These are phyloP conservation scores for Beauveria medogensis DNA, from an alignment of 2,329 filamentous ascomycete species.

Conservation along the genomic window DNA sequence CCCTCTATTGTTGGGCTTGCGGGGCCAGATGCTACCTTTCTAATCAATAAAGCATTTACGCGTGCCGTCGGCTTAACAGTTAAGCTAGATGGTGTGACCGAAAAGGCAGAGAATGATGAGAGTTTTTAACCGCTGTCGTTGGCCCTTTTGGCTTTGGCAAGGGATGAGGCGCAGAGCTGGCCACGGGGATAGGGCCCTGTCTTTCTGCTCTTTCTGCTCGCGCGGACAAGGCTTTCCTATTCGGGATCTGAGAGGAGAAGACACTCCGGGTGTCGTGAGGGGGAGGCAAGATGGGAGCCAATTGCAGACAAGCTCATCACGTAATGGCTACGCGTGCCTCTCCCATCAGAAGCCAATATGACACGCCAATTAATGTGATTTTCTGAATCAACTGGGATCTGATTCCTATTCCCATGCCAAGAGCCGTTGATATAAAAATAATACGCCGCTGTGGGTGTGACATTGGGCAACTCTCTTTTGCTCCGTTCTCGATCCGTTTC, in stretches of 20 bases:
- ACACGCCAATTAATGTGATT: background rate
- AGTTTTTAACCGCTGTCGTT: background rate
- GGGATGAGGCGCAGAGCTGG: background rate
- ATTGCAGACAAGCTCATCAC: background rate
- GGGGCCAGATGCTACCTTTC: background rate
- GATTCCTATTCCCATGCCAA: constrained; percentile 1
- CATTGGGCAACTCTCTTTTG: too few relatives aligned
- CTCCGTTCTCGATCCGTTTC: too few relatives aligned
- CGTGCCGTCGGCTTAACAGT: too few relatives aligned
- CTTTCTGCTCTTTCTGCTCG: background rate
- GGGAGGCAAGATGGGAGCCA: background rate
- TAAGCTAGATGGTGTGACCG: too few relatives aligned
- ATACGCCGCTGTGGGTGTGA: background rate
- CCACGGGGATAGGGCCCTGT: background rate
- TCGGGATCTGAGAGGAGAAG: background rate
- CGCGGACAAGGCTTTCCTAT: background rate
- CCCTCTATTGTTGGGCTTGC: background rate
- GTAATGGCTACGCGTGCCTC: background rate
- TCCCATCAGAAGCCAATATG: background rate
- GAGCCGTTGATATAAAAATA: background rate
- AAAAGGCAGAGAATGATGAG: background rate
- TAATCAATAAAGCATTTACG: background rate
- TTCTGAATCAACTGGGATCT: background rate
- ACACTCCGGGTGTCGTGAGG: background rate
- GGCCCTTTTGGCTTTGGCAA: background rate